Conservation (phyloP, 1,139 yeast species). For the Taphrina confusa region DNA sequence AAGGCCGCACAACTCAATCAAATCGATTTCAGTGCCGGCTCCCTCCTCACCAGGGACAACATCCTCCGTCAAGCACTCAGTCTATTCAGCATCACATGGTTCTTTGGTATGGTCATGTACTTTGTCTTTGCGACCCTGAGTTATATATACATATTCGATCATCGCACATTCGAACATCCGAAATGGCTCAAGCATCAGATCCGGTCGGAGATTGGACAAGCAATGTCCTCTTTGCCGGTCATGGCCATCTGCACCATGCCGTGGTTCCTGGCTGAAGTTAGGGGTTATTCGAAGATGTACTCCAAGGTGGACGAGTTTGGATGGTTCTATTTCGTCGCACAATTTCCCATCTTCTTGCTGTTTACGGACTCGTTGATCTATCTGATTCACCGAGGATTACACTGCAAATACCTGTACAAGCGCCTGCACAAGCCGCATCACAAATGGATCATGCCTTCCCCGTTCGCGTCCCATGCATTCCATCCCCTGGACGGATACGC, state of each 20-base stretch:
- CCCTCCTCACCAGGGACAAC: slow-evolving; percentile 58
- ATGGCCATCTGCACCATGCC: slow-evolving; percentile 89
- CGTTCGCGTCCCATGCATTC: slow-evolving; percentile 98
- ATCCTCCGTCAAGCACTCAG: slow-evolving; percentile 68
- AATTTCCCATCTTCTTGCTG: slow-evolving; percentile 75
- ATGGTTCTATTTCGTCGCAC: slow-evolving; percentile 62
- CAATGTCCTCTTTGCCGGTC: slow-evolving; percentile 75
- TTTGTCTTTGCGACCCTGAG: slow-evolving; percentile 73
- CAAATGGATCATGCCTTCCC: slow-evolving; percentile 98
- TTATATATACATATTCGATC: slow-evolving; percentile 77
- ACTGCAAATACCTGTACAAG: slow-evolving; percentile 87
- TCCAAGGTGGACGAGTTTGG: slow-evolving; percentile 67
- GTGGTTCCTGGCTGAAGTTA: slow-evolving; percentile 80
- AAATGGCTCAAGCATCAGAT: slow-evolving; percentile 92
- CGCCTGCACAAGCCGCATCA: slow-evolving; percentile 95
- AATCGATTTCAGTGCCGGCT: slow-evolving; percentile 8
- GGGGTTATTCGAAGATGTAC: slow-evolving; percentile 79
- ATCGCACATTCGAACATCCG: slow-evolving; percentile 89
- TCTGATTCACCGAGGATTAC: slow-evolving; percentile 86
- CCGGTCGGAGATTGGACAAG: slow-evolving; percentile 74
- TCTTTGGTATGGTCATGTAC: slow-evolving; percentile 84
- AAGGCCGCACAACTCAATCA: slow-evolving; percentile 16
- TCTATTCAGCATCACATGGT: slow-evolving; percentile 67
- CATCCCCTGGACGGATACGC: slow-evolving; percentile 93
- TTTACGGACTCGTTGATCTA: slow-evolving; percentile 94